Conservation (phyloP, 495 filamentous ascomycete genomes). For the Neurospora hispaniola region DNA sequence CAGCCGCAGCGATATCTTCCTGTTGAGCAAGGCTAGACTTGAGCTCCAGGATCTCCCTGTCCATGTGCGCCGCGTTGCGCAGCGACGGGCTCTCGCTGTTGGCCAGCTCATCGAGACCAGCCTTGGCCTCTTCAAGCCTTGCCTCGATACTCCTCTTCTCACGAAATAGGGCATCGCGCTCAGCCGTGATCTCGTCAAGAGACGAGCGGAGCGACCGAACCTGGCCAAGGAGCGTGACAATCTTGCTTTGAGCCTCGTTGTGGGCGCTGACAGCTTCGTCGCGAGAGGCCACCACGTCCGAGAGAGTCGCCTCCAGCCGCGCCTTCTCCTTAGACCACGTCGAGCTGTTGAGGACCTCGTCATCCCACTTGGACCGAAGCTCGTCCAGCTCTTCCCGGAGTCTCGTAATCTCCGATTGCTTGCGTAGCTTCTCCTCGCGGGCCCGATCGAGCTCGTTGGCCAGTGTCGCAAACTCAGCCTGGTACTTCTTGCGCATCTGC, state of each 20-base stretch:
- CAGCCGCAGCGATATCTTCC: conserved; percentile 85
- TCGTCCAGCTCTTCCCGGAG: conserved; percentile 92
- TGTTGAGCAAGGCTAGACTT: conserved; percentile 85
- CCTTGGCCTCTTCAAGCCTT: conserved; percentile 77
- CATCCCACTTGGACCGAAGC: conserved; percentile 93
- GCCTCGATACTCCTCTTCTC: conserved; percentile 87
- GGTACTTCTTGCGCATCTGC: conserved; percentile 95
- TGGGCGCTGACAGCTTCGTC: conserved; percentile 90
- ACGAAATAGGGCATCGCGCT: conserved; percentile 73
- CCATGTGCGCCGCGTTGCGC: conserved; percentile 82
- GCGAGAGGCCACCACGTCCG: conserved; percentile 78
- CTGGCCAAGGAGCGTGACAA: conserved; percentile 84
- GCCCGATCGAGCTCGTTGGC: conserved; percentile 90
- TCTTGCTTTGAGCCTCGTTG: conserved; percentile 86
- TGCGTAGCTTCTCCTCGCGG: conserved; percentile 64
- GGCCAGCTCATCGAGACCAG: conserved; percentile 83
- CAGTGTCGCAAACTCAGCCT: conserved; percentile 77
- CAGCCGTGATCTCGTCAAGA: conserved; percentile 75
- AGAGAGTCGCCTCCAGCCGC: conserved; percentile 78
- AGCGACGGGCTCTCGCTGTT: conserved; percentile 81
- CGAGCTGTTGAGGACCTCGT: conserved; percentile 94
- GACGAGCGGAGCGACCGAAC: conserved; percentile 74
- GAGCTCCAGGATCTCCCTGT: conserved; percentile 81
- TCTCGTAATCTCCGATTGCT: conserved; percentile 54
- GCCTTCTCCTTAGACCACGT: conserved; percentile 98